Base-by-base conservation (phyloP, 1,284 basidiomycete genomes). In the Moesziomyces sp. region DNA sequence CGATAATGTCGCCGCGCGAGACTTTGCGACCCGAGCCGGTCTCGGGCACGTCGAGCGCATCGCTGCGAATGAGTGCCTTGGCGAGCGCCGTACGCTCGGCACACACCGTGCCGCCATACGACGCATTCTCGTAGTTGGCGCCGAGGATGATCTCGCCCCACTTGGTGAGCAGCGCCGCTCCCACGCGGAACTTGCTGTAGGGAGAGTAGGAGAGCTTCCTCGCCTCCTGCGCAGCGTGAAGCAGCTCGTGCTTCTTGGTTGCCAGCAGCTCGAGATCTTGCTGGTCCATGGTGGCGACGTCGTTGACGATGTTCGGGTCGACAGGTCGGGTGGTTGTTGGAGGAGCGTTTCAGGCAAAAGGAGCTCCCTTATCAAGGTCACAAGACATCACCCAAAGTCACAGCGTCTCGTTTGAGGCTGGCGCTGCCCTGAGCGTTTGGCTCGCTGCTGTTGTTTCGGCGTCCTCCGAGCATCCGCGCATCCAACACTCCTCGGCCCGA, bases 91-190 rank as follows among this genome's bases (percentile, higher is more conserved):
- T 73, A 24, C 82, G 71, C 64, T 84, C 82, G 10, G 82, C 82
- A 50, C 82, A 84, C 47, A 81, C 74, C 1, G 76, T 76, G 8
- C 70, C 81, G 91, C 94, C 92, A 82, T 93, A 94, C 0, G 92
- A 92, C 0, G 93, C 93, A 79, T 96, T 96, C 85, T 97, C 94
- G 62, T 96, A 88, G 80, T 95, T 96, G 42, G 91, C 89, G 5
- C 94, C 93, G 56, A 89, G 91, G 67, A 94, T 88, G 43, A 95
- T 88, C 14, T 87, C 85, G 1, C 92, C 93, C 62, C 91, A 88
- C 0, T 87, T 83, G 1, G 89, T 87, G 19, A 95, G 85, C 13
- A 96, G 85, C 0, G 93, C 91, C 0, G 93, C 93, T 0, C 94
- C 94, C 11, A 97, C 94, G 47, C 91, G 89, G 82, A 96, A 96